A percentile compares a stretch with the other conserved stretches of the same genome.
Evolutionary conservation across 371 early-diverging fungal genomes (phyloP).

Genomic region (Mucor lusitanicus): DNA sequence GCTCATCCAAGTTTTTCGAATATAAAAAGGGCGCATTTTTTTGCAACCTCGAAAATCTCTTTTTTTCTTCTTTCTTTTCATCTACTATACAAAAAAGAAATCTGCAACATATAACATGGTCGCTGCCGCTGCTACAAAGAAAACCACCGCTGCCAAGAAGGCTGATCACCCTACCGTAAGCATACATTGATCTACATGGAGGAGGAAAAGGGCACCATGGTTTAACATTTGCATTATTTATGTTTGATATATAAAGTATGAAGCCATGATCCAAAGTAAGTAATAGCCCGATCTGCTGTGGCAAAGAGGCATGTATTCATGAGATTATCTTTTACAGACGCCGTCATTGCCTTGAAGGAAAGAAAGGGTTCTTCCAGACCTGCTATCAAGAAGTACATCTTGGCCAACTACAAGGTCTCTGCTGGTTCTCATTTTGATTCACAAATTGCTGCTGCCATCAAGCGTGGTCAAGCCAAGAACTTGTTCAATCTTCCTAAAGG

Average conservation of each 20-base stretch:
- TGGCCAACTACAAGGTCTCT: conserved; percentile 69
- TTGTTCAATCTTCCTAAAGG: conserved; percentile 76
- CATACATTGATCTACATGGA: background rate
- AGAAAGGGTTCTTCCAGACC: conserved; percentile 79
- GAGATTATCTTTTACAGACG: conserved; percentile 36
- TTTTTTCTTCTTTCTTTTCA: conserved; percentile 11
- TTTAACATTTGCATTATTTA: background rate
- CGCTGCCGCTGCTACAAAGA: conserved; percentile 28
- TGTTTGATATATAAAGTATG: conserved; percentile 36
- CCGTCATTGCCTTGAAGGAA: conserved; percentile 72
- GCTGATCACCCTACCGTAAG: conserved; percentile 55
- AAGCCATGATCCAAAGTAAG: conserved; percentile 52
- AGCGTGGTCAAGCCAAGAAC: conserved; percentile 71
- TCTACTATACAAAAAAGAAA: conserved; percentile 5
- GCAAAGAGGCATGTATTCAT: background rate
- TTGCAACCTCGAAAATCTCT: background rate
- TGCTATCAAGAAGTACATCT: conserved; percentile 84
- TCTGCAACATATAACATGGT: conserved; percentile 11
- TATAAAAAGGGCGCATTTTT: conserved; percentile 13
- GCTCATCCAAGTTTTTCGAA: background rate
- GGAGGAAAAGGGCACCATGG: background rate
- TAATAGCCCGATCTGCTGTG: background rate
- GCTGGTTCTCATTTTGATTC: conserved; percentile 57
- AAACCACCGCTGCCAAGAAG: conserved; percentile 44
- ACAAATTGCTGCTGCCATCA: conserved; percentile 74